Evolutionary conservation across 1,139 yeast species (phyloP).

Genomic region (Geotrichum restrictum): DNA sequence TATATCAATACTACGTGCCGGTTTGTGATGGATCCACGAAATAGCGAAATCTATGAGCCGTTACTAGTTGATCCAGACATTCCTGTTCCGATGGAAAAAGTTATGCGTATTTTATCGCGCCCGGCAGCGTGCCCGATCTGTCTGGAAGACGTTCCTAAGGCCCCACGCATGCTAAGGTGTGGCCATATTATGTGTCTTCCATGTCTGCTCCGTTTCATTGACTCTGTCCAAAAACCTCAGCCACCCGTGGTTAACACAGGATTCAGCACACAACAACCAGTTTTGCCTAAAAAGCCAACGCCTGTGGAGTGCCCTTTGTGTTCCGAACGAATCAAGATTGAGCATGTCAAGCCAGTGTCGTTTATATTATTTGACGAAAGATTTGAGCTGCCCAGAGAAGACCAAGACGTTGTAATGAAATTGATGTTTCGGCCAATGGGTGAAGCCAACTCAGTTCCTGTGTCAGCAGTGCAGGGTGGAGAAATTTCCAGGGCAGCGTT

Average conservation of each 20-base stretch:
- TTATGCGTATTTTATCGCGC: constrained; percentile 68
- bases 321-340: constrained; percentile 56
- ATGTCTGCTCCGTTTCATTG: constrained; percentile 70
- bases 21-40: constrained; percentile 62
- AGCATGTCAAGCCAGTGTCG: constrained; percentile 63
- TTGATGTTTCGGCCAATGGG: constrained; percentile 69
- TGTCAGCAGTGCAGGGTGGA: constrained; percentile 29
- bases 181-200: constrained; percentile 89
- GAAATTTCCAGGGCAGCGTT: constrained; percentile 24
- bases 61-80: constrained; percentile 71
- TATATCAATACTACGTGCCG: constrained; percentile 83
- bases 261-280: constrained; percentile 18
- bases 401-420: constrained; percentile 57
- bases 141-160: constrained; percentile 73
- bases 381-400: constrained; percentile 58
- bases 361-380: constrained; percentile 55
- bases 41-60: constrained; percentile 48
- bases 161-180: constrained; percentile 92
- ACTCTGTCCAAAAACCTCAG: constrained; percentile 43
- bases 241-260: constrained; percentile 4
- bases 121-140: constrained; percentile 90
- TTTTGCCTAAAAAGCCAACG: constrained; percentile 44
- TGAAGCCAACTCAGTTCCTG: constrained; percentile 57
- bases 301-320: constrained; percentile 77
- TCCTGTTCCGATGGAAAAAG: constrained; percentile 58